phyloP scores from a whole-genome alignment of 208 protist species.

The Acanthamoeba lugdunensis region DNA sequence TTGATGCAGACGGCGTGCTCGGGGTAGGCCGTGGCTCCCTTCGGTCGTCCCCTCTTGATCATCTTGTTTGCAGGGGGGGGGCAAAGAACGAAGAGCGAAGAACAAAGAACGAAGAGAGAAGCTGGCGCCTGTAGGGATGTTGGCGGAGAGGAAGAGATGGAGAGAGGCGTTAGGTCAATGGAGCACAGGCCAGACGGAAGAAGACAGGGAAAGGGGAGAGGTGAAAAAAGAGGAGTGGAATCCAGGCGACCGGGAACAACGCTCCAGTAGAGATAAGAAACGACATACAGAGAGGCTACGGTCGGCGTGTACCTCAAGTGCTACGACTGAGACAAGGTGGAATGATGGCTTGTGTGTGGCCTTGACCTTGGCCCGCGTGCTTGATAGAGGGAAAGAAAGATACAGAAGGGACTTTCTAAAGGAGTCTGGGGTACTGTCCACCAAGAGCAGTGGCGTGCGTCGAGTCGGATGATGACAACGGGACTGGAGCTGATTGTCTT shows the following conservation, averaged over 20 bases:
- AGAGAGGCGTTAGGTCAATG: not conserved
- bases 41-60: conserved; percentile 34
- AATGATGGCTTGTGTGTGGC: too few species aligned
- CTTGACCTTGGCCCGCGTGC: too few species aligned
- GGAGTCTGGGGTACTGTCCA: not conserved
- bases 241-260: not conserved
- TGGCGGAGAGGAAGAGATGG: not conserved
- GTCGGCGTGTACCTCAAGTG: not conserved
- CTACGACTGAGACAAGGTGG: too few species aligned
- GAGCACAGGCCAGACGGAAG: not conserved
- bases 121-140: not conserved
- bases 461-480: not conserved
- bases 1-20: conserved; percentile 35
- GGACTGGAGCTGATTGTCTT: not conserved
- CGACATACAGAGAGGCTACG: not conserved
- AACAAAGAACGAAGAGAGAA: not conserved
- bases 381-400: too few species aligned
- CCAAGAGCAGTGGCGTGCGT: too few species aligned
- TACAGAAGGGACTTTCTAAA: not conserved
- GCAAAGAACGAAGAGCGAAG: not conserved
- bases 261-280: not conserved
- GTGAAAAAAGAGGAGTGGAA: not conserved
- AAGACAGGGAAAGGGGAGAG: not conserved
- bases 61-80: not conserved
- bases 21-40: conserved; percentile 42